Conservation (phyloP, 345 rosid genomes). For the Cardamine resedifolia region DNA sequence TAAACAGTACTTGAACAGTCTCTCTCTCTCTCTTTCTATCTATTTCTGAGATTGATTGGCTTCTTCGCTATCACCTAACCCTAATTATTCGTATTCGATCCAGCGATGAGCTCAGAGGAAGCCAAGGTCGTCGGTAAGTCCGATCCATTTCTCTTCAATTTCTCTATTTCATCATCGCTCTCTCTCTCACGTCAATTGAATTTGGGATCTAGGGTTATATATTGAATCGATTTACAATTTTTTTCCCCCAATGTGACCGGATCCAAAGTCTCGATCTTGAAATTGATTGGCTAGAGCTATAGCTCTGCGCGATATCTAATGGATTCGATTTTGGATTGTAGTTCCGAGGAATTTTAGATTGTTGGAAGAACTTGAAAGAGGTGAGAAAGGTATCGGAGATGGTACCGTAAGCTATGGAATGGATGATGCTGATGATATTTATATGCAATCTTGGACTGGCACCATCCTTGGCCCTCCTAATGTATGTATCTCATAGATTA, state of each 20-base stretch:
- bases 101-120: slow-evolving; percentile 35
- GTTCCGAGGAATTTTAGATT: slow-evolving; percentile 88
- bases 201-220: slow-evolving; percentile 29
- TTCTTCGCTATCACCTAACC: slow-evolving; percentile 14
- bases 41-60: slow-evolving; percentile 2
- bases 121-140: slow-evolving; percentile 39
- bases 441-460: slow-evolving; percentile 95
- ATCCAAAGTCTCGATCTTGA: slow-evolving; percentile 13
- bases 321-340: slow-evolving; percentile 7
- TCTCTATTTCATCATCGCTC: not conserved
- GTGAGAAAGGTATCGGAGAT: slow-evolving; percentile 90
- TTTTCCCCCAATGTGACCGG: slow-evolving; percentile 12
- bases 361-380: slow-evolving; percentile 89
- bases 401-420: slow-evolving; percentile 93
- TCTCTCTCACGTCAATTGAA: not conserved
- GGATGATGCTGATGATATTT: slow-evolving; percentile 91
- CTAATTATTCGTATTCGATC: slow-evolving; percentile 14
- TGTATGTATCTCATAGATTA: slow-evolving; percentile 39
- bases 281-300: not conserved
- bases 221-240: slow-evolving; percentile 1
- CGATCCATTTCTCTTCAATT: not conserved
- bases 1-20: slow-evolving; percentile 1
- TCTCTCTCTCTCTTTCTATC: slow-evolving; percentile 1
- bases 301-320: not conserved
- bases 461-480: slow-evolving; percentile 85